phyloP scores from a whole-genome alignment of 1,139 yeast genomes.

The Geotrichum australiense region DNA sequence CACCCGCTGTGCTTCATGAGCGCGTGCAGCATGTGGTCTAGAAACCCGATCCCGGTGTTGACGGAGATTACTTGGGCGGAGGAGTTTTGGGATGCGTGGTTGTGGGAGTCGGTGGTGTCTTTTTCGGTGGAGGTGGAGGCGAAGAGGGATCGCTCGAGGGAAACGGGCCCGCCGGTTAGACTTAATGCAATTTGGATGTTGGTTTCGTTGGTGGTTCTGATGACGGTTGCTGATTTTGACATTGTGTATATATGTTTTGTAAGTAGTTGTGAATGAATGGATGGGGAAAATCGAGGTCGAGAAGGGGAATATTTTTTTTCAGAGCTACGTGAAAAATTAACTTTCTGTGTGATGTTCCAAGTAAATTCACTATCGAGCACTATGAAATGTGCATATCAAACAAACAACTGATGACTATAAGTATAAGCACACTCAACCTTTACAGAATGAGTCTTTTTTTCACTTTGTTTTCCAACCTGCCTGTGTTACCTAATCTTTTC shows the following conservation, averaged over 20 bases:
- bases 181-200: slow-evolving; percentile 80
- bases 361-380: too few species aligned
- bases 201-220: slow-evolving; percentile 84
- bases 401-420: too few species aligned
- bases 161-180: slow-evolving; percentile 74
- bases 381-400: too few species aligned
- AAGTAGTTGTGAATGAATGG: too few species aligned
- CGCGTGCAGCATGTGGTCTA: slow-evolving; percentile 97
- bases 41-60: slow-evolving; percentile 88
- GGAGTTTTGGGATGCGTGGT: slow-evolving; percentile 58
- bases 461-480: too few species aligned
- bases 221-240: slow-evolving; percentile 43
- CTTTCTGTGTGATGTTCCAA: too few species aligned
- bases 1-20: slow-evolving; percentile 95
- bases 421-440: too few species aligned
- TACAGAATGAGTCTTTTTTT: too few species aligned
- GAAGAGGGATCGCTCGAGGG: slow-evolving; percentile 49
- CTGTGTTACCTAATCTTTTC: too few species aligned
- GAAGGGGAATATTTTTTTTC: too few species aligned
- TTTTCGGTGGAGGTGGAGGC: slow-evolving; percentile 27
- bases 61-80: slow-evolving; percentile 66
- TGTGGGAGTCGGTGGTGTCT: slow-evolving; percentile 24
- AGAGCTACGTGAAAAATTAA: too few species aligned
- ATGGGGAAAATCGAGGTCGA: too few species aligned
- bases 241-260: background rate